Evolutionary conservation across 2,329 filamentous ascomycete species (phyloP).

Genomic region (Cladorrhinum sp.): DNA sequence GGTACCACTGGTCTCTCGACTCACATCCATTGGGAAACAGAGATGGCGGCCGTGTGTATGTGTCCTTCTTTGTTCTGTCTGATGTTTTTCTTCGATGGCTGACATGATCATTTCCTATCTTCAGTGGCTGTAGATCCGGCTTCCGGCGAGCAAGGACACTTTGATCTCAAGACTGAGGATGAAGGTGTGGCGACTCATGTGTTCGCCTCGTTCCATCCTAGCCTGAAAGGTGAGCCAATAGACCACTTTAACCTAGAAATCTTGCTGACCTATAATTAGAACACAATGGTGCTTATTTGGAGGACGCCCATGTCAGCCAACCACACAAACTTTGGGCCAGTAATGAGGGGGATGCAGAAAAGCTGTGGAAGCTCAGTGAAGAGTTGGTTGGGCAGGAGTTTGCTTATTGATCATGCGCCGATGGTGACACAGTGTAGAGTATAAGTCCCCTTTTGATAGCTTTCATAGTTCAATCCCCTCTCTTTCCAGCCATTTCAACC

Average conservation of each 20-base stretch:
- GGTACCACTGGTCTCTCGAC: conserved; percentile 11
- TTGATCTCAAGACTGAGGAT: conserved; percentile 18
- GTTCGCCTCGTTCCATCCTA: conserved; percentile 23
- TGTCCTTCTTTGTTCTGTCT: not conserved
- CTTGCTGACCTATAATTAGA: conserved; percentile 9
- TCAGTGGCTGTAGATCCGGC: conserved; percentile 11
- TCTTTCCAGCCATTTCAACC: not conserved
- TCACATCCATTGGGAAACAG: conserved; percentile 13
- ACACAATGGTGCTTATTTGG: conserved; percentile 26
- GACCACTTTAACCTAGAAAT: too few relatives aligned
- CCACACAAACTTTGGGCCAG: conserved; percentile 24
- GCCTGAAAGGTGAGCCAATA: conserved; percentile 13
- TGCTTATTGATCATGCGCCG: conserved; percentile 6
- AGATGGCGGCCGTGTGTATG: conserved; percentile 2
- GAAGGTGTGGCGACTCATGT: conserved; percentile 25
- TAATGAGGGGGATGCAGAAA: conserved; percentile 35
- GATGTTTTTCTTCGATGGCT: not conserved
- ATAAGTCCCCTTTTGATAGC: too few relatives aligned
- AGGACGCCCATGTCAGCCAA: conserved; percentile 24
- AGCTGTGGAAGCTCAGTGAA: conserved; percentile 46
- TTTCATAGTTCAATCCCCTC: not conserved
- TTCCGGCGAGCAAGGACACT: conserved; percentile 15
- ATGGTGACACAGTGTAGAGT: too few relatives aligned
- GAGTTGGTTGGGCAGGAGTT: conserved; percentile 43
- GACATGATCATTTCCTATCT: not conserved